A percentile compares a stretch with the other conserved stretches of the same genome.
Evolutionary conservation across 257 asterid genomes (phyloP).

Genomic region (Nicotiana noctiflora): DNA sequence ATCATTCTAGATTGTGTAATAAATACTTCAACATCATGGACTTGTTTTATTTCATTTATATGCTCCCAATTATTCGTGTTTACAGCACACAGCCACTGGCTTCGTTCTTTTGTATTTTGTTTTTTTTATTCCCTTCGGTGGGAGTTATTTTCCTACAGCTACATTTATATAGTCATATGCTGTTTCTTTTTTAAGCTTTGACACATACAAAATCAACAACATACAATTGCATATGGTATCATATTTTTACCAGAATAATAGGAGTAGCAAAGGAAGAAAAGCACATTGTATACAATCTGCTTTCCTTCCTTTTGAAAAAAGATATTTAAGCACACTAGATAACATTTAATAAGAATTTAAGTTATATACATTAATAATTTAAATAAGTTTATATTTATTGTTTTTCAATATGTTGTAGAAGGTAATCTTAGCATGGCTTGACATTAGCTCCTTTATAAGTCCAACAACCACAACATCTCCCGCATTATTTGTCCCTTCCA

Average conservation of each 20-base stretch:
- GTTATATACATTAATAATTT: no score
- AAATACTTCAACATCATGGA: not conserved
- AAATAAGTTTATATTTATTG: no score
- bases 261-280: not conserved
- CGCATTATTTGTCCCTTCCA: no score
- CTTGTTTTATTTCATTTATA: not conserved
- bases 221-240: not conserved
- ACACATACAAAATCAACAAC: not conserved
- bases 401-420: no score
- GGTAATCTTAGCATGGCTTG: no score
- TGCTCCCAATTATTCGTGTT: not conserved
- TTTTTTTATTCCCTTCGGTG: not conserved
- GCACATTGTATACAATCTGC: not conserved
- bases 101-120: not conserved
- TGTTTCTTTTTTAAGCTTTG: not conserved
- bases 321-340: not conserved
- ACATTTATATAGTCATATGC: not conserved
- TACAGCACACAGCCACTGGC: not conserved
- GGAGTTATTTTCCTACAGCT: slow-evolving; percentile 1
- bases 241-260: not conserved
- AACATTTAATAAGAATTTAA: no score
- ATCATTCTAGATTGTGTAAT: not conserved
- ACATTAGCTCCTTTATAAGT: no score
- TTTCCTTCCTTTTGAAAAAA: no score
- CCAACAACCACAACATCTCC: no score